Conservation (phyloP, 495 filamentous ascomycete genomes). For the Penicillium cinerascens region DNA sequence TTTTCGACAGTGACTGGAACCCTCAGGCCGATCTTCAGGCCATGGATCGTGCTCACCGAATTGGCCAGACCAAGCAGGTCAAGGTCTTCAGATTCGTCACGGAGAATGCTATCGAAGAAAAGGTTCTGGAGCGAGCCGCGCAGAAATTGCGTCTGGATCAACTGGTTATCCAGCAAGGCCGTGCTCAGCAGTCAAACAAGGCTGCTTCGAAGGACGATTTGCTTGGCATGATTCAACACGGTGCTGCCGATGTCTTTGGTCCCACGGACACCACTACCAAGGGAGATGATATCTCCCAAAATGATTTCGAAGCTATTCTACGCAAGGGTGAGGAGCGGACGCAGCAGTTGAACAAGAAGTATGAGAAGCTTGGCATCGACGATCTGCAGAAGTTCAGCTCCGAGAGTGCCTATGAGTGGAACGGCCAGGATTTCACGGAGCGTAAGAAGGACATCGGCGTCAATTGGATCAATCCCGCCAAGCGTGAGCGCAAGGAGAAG, state of each 20-base stretch:
- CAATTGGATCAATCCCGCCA: conserved; percentile 97
- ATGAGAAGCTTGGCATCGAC: conserved; percentile 97
- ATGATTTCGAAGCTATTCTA: conserved; percentile 86
- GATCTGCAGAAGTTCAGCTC: conserved; percentile 97
- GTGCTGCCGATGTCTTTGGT: conserved; percentile 89
- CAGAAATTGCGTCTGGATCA: conserved; percentile 97
- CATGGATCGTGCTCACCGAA: conserved; percentile 98
- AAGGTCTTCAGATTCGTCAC: conserved; percentile 95
- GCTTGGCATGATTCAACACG: conserved; percentile 97
- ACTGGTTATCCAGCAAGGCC: conserved; percentile 98
- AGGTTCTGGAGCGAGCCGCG: conserved; percentile 93
- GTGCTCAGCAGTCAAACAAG: conserved; percentile 85
- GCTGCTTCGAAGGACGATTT: conserved; percentile 93
- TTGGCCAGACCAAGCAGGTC: conserved; percentile 98
- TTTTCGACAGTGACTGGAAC: conserved; percentile 99
- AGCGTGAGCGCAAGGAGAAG: conserved; percentile 97
- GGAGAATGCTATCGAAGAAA: conserved; percentile 97
- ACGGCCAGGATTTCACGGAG: conserved; percentile 87
- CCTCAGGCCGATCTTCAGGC: conserved; percentile 97
- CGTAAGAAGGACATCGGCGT: conserved; percentile 92
- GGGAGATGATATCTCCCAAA: conserved; percentile 66
- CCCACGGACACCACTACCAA: conserved; percentile 53
- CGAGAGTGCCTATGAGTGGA: conserved; percentile 98
- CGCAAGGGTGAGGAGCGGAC: conserved; percentile 85
- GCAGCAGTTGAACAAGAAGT: conserved; percentile 82